Base-by-base conservation (phyloP, 2,329 filamentous ascomycete species). In the Pezicula carpinea region DNA sequence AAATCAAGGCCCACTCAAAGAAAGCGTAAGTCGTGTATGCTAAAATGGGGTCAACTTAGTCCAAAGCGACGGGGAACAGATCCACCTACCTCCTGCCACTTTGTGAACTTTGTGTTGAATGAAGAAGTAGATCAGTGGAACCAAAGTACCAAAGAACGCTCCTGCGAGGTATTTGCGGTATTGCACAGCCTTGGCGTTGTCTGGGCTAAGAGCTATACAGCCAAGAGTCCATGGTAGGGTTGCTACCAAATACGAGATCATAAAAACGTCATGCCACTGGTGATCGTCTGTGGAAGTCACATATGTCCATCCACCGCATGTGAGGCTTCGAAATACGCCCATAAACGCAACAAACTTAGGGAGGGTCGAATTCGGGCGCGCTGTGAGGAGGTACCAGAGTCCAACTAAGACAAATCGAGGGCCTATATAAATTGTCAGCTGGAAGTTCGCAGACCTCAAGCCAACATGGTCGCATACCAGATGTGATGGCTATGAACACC, bases 71-170 rank as follows among this genome's bases (percentile, higher is more conserved):
- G 35, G 29, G 44, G 23, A 36, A 32, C 17, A 33, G 26, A 39
- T 13, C 23, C 15, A 49, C 59, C 68, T 74, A 97, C 92, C 93
- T 77, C 93, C 93, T 49, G 93, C 77, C 52, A 97, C 82, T 50
- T 85, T 89, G 66, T 99, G 90, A 44, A 99, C 88, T 69, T 99
- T 99, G 75, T 99, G 93, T 67, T 96, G 93, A 54, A 99, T 95
- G 66, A 96, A 99, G 66, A 90, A 99, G 73, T 96, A 97, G 17
- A 97, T 79, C 64, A 99, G 73, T 23, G 91, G 91, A 40, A 96
- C 77, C 23, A 99, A 76, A 4, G 90, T 95, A 44, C 85, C 89
- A 62, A 97, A 99, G 72, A 99, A 99, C 34, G 83, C 76, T 26
- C 79, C 74, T 4, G 87, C 89, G 45, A 97, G 71, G 54, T 86